Evolutionary conservation across 352 stramenopile species (phyloP).

Genomic region (Pythium rishiriense): DNA sequence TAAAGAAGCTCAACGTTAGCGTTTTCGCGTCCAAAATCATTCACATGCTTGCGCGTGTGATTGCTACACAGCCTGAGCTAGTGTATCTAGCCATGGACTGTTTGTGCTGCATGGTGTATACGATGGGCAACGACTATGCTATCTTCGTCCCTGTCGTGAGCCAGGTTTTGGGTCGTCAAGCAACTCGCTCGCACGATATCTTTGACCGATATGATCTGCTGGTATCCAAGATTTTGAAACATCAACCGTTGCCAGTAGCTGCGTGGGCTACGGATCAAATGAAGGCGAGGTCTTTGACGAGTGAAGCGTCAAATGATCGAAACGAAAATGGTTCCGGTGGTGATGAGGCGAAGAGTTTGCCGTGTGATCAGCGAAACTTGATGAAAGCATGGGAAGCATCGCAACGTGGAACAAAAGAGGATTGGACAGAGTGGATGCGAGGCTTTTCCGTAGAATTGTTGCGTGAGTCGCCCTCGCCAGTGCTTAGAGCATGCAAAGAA

Average conservation of each 20-base stretch:
- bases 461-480: conserved; percentile 94
- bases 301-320: conserved; percentile 5
- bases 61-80: conserved; percentile 77
- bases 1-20: conserved; percentile 90
- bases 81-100: conserved; percentile 89
- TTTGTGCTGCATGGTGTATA: conserved; percentile 89
- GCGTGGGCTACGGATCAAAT: conserved; percentile 79
- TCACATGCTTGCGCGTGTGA: conserved; percentile 85
- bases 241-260: conserved; percentile 78
- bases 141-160: conserved; percentile 89
- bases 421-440: conserved; percentile 99
- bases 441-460: conserved; percentile 97
- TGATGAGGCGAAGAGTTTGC: conserved; percentile 77
- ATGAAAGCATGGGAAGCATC: conserved; percentile 87
- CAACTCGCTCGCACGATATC: conserved; percentile 74
- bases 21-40: conserved; percentile 90
- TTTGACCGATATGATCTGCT: conserved; percentile 88
- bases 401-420: conserved; percentile 87
- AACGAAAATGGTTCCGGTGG: conserved; percentile 26
- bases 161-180: conserved; percentile 73
- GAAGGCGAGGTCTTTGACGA: conserved; percentile 22
- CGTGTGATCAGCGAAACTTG: conserved; percentile 82
- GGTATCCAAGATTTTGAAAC: conserved; percentile 88
- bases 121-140: conserved; percentile 87
- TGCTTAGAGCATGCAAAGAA: conserved; percentile 94